Percentiles rank a stretch among this genome's conserved stretches.
These are phyloP conservation scores for Berberis vulgaris DNA, from an alignment of 164 flowering plant genomes.

Conservation along the genomic window DNA sequence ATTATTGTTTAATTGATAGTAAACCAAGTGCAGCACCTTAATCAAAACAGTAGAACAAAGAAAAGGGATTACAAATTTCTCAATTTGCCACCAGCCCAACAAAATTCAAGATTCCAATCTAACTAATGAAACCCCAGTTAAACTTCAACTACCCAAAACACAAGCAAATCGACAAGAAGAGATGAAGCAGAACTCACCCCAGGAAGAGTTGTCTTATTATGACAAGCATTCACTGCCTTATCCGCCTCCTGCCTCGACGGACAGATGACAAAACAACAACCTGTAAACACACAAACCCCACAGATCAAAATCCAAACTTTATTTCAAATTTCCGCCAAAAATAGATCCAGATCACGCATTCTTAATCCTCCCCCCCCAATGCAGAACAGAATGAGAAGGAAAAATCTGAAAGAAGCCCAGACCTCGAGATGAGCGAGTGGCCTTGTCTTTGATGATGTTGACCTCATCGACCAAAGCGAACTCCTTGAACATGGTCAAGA, in stretches of 20 bases:
- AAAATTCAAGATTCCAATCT: neutral
- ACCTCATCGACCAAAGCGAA: slow-evolving; percentile 82
- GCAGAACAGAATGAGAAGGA: neutral
- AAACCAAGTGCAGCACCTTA: no score
- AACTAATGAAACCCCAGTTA: neutral
- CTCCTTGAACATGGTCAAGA: slow-evolving; percentile 75
- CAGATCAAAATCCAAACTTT: neutral
- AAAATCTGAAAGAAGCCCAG: neutral
- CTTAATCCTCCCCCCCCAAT: neutral
- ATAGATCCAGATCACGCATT: neutral
- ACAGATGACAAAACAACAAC: slow-evolving; percentile 91
- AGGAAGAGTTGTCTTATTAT: slow-evolving; percentile 83
- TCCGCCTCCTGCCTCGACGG: slow-evolving; percentile 94
- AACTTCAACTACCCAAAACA: neutral
- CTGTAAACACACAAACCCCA: slow-evolving; percentile 21
- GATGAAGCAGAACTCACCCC: slow-evolving; percentile 54
- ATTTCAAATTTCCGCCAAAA: neutral
- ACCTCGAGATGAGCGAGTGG: slow-evolving; percentile 87
- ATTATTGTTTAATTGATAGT: no score
- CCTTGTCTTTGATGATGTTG: slow-evolving; percentile 92
- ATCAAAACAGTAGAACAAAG: no score
- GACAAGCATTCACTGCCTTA: slow-evolving; percentile 86
- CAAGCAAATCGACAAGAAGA: neutral
- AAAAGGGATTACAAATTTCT: neutral
- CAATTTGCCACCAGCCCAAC: neutral